Percentiles rank a stretch among this genome's conserved stretches.
These are phyloP conservation scores for Penicillium lividum DNA, from an alignment of 495 filamentous ascomycete species.

Conservation along the genomic window DNA sequence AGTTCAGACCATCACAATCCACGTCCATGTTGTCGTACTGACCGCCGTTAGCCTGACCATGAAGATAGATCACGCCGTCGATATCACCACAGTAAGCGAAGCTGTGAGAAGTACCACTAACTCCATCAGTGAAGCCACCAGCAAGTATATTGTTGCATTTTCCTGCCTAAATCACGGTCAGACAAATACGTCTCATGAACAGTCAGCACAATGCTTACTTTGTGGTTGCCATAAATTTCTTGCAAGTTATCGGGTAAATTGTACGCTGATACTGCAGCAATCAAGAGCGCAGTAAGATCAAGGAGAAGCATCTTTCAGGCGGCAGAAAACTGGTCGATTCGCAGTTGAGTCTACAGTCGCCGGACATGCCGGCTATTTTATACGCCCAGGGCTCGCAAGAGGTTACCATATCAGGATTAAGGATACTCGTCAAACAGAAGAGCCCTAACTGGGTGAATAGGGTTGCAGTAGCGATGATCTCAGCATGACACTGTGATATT, in stretches of 20 bases:
- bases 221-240: slow-evolving; percentile 32
- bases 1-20: slow-evolving; percentile 65
- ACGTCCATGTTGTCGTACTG: slow-evolving; percentile 58
- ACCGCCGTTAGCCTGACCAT: slow-evolving; percentile 22
- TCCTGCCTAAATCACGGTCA: slow-evolving; percentile 15
- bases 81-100: slow-evolving; percentile 35
- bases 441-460: too few species aligned
- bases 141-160: slow-evolving; percentile 27
- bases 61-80: slow-evolving; percentile 31
- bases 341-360: too few species aligned
- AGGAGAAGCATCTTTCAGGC: too few species aligned
- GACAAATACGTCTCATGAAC: background rate
- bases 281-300: too few species aligned
- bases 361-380: background rate
- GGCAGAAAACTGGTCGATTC: too few species aligned
- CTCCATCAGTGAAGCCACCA: slow-evolving; percentile 29
- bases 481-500: too few species aligned
- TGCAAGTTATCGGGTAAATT: slow-evolving; percentile 31
- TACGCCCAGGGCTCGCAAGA: slow-evolving; percentile 1
- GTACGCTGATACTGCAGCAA: slow-evolving; percentile 19
- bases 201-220: slow-evolving; percentile 8
- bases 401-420: slow-evolving; percentile 1
- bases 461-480: too few species aligned
- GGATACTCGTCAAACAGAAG: background rate
- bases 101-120: slow-evolving; percentile 6